These are phyloP conservation scores for Sporobolomyces roseus DNA, from an alignment of 768 basidiomycete genomes.

Conservation along the genomic window DNA sequence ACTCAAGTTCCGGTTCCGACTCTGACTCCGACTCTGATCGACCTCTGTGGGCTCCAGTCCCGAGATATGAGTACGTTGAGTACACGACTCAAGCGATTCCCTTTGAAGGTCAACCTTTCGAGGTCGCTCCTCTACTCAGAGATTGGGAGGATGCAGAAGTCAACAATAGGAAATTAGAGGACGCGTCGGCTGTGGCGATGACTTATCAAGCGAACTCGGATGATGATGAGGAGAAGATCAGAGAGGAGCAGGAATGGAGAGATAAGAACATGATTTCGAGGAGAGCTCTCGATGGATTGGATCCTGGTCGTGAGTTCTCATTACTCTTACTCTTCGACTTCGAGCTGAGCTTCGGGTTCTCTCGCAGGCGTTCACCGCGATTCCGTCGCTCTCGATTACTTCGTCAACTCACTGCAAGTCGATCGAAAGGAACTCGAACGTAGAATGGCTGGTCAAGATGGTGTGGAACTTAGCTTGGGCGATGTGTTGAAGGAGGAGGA, in stretches of 20 bases:
- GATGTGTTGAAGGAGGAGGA: neutral
- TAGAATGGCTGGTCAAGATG: neutral
- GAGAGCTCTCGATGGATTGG: neutral
- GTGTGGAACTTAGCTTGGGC: too few relatives aligned
- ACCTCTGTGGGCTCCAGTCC: too few relatives aligned
- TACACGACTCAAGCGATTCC: neutral
- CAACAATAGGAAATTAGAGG: neutral
- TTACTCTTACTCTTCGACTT: too few relatives aligned
- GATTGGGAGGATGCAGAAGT: neutral
- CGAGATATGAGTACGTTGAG: neutral
- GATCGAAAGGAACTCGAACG: neutral
- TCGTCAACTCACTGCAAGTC: neutral
- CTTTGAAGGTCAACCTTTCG: neutral
- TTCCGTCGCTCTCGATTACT: neutral
- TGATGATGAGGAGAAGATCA: slow-evolving; percentile 1
- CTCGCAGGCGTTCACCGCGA: slow-evolving; percentile 3
- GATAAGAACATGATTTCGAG: neutral
- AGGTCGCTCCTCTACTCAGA: neutral
- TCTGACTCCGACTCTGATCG: neutral
- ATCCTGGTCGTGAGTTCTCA: slow-evolving; percentile 2
- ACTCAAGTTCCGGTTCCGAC: neutral
- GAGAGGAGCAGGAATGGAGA: neutral
- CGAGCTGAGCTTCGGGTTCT: too few relatives aligned
- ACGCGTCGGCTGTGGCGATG: neutral
- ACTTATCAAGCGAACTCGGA: neutral